Evolutionary conservation across 371 early-diverging fungal species (phyloP).

Genomic region (Mortierella sp.): DNA sequence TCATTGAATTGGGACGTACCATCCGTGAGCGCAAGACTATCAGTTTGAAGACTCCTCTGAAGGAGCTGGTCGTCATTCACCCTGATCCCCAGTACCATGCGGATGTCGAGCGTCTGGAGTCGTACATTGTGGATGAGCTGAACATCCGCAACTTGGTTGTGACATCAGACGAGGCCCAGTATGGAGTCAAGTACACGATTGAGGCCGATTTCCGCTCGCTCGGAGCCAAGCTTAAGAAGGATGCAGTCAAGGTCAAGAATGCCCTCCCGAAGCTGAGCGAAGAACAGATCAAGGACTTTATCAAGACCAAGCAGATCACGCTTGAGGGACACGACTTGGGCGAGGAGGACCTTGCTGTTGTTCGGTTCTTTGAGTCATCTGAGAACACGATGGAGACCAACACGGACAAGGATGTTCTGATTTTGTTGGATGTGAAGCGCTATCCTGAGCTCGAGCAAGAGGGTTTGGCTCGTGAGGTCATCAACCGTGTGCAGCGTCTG

Average conservation of each 20-base stretch:
- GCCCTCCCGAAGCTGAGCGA: slow-evolving; percentile 84
- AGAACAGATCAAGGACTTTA: slow-evolving; percentile 86
- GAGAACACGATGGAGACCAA: slow-evolving; percentile 78
- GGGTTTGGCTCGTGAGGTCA: slow-evolving; percentile 96
- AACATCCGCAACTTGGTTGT: slow-evolving; percentile 89
- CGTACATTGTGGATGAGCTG: slow-evolving; percentile 95
- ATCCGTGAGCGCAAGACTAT: slow-evolving; percentile 96
- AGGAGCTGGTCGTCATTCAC: slow-evolving; percentile 94
- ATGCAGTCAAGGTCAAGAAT: slow-evolving; percentile 88
- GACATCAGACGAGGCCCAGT: slow-evolving; percentile 91
- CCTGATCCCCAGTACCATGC: slow-evolving; percentile 86
- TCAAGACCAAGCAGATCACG: slow-evolving; percentile 71
- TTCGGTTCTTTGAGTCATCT: slow-evolving; percentile 83
- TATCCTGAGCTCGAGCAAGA: slow-evolving; percentile 91
- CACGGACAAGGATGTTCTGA: slow-evolving; percentile 86
- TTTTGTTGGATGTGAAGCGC: slow-evolving; percentile 89
- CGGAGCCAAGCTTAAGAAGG: slow-evolving; percentile 92
- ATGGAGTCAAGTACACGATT: slow-evolving; percentile 92
- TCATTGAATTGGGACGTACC: slow-evolving; percentile 96
- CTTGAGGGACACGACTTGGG: slow-evolving; percentile 87
- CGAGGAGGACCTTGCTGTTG: slow-evolving; percentile 85
- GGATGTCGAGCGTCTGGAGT: slow-evolving; percentile 86
- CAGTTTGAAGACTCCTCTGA: slow-evolving; percentile 97
- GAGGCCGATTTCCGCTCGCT: slow-evolving; percentile 92
- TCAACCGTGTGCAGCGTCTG: slow-evolving; percentile 98